Conservation (phyloP, 1,284 basidiomycete species). For the Boletus smithii region DNA sequence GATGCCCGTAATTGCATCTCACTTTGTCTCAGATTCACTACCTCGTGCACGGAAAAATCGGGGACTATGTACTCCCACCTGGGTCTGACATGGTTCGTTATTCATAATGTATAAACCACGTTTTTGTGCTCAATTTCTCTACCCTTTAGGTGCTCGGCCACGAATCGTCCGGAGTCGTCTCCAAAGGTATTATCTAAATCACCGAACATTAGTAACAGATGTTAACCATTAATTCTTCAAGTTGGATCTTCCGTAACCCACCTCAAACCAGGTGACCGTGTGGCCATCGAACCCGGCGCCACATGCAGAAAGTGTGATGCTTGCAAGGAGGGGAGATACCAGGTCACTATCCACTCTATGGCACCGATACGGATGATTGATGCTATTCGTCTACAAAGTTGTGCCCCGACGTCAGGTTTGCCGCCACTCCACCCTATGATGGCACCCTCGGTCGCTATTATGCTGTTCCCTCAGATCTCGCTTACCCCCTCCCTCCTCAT, state of each 20-base stretch:
- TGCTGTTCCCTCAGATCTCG: conserved; percentile 69
- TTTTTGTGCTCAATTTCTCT: conserved; percentile 3
- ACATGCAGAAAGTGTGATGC: conserved; percentile 69
- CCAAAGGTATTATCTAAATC: conserved; percentile 27
- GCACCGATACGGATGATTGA: conserved; percentile 1
- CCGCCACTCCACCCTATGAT: conserved; percentile 87
- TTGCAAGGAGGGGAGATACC: conserved; percentile 79
- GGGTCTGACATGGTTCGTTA: conserved; percentile 65
- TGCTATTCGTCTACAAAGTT: conserved; percentile 41
- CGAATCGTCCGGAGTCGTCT: conserved; percentile 54
- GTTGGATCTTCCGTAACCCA: conserved; percentile 33
- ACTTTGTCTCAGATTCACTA: conserved; percentile 60
- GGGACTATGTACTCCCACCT: conserved; percentile 66
- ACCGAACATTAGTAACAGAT: neutral
- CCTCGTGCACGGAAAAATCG: conserved; percentile 72
- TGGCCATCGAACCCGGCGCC: conserved; percentile 83
- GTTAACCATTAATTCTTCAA: conserved; percentile 10
- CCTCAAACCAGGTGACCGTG: conserved; percentile 80
- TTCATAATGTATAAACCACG: neutral
- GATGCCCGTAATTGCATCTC: conserved; percentile 4
- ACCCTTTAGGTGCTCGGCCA: conserved; percentile 50
- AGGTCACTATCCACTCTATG: conserved; percentile 45
- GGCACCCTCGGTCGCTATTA: conserved; percentile 86
- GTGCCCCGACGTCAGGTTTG: conserved; percentile 78
- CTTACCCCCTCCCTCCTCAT: conserved; percentile 69